These are phyloP conservation scores for Thielaviopsis euricoi DNA, from an alignment of 2,329 filamentous ascomycete species.

Conservation along the genomic window DNA sequence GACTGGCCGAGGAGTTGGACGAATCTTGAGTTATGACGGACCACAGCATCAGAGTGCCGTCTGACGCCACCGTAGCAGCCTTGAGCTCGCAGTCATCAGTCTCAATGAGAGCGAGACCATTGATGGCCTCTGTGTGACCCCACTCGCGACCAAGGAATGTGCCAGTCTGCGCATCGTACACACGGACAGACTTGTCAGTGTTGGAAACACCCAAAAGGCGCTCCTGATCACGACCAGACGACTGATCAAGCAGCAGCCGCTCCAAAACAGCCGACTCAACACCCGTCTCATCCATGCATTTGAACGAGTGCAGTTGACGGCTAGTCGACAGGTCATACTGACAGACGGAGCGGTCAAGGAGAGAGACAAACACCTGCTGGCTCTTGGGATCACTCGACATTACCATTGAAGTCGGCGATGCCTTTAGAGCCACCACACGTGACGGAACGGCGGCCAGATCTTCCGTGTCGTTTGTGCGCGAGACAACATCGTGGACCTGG, in stretches of 20 bases:
- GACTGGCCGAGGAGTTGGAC: constrained; percentile 24
- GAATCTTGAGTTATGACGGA: constrained; percentile 30
- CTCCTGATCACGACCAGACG: constrained; percentile 35
- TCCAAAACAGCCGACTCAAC: constrained; percentile 72
- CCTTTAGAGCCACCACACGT: constrained; percentile 65
- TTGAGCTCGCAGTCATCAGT: constrained; percentile 36
- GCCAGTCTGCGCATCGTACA: constrained; percentile 71
- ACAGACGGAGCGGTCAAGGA: constrained; percentile 42
- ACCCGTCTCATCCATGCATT: constrained; percentile 64
- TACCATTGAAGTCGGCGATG: constrained; percentile 73
- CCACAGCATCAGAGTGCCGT: constrained; percentile 77
- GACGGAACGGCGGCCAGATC: constrained; percentile 61
- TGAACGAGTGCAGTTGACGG: constrained; percentile 56
- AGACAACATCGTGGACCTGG: constrained; percentile 63
- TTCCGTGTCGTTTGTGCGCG: constrained; percentile 46
- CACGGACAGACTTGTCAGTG: constrained; percentile 83
- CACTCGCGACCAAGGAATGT: constrained; percentile 73
- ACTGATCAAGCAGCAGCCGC: constrained; percentile 50
- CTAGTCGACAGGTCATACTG: constrained; percentile 51
- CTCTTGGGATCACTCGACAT: constrained; percentile 44
- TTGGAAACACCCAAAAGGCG: constrained; percentile 79
- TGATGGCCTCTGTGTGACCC: constrained; percentile 89
- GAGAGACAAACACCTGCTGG: constrained; percentile 34
- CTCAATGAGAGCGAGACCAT: constrained; percentile 60
- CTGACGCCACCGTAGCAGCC: constrained; percentile 59